Evolutionary conservation across 1,284 basidiomycete genomes (phyloP), one percentile per base, ranked within the genome.

Genomic region (Gymnopus androsaceus): DNA sequence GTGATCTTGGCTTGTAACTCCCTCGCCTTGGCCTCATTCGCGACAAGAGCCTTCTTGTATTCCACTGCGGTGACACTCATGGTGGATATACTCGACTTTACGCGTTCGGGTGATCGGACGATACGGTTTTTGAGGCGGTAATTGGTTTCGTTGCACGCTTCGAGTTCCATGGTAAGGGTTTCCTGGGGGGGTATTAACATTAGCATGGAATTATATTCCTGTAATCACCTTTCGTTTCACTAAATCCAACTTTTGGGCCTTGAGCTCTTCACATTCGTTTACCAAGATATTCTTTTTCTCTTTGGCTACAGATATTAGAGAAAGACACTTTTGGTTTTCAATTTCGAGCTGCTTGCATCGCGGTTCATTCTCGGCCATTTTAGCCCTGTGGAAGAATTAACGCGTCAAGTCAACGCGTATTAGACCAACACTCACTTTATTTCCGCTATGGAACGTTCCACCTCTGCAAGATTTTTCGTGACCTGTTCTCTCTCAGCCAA

Each of bases 101-200:
- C 88, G 34, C 93, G 81, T 44, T 95, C 92, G 0, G 92, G 92
- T 0, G 91, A 93, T 64, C 92, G 90, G 1, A 95, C 92, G 56
- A 95, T 87, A 28, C 92, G 84, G 11, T 83, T 75, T 47, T 84
- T 80, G 0, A 85, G 84, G 42, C 85, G 79, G 8, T 75, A 71
- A 55, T 88, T 84, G 40, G 76, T 73, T 51, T 90, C 87, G 41
- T 79, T 73, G 25, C 83, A 72, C 41, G 77, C 75, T n/a, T 79
- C 72, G 7, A 83, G 75, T 47, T 88, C 85, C 1, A 72, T 73
- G 56, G 80, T 81, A 6, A 90, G 68, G 41, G 69, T 75, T 75
- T 88, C 85, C 83, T 88, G 58, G 30, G 40, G 34, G 42, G 14
- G 36, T 25, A 33, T 42, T 17, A 41, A 52, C 19, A 27, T 55